Evolutionary conservation across 805 yeast species (phyloP).

Genomic region (Lipomyces oligophaga): DNA sequence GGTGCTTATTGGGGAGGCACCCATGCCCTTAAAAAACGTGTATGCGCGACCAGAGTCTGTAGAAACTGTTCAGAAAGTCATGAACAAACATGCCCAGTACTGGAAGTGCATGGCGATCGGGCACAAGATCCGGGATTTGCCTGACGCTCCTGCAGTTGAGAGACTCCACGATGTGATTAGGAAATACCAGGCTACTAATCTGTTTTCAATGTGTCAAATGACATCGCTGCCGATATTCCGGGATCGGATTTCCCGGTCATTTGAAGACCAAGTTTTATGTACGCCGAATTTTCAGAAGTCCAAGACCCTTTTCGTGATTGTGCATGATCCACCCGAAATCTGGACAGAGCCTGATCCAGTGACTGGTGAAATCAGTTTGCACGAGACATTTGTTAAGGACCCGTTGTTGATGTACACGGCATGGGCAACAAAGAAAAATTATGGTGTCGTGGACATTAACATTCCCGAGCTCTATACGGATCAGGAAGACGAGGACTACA

Average conservation of each 20-base stretch:
- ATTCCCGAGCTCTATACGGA: conserved; percentile 58
- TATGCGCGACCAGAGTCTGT: conserved; percentile 75
- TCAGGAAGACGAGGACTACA: conserved; percentile 44
- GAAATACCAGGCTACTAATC: conserved; percentile 55
- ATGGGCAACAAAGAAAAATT: conserved; percentile 58
- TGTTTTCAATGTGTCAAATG: conserved; percentile 54
- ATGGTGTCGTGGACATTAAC: conserved; percentile 80
- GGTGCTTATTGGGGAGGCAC: conserved; percentile 91
- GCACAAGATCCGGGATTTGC: conserved; percentile 33
- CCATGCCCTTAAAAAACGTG: conserved; percentile 61
- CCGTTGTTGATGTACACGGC: conserved; percentile 66
- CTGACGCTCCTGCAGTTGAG: conserved; percentile 25
- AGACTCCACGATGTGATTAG: conserved; percentile 70
- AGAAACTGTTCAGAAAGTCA: conserved; percentile 75
- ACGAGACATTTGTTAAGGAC: conserved; percentile 70
- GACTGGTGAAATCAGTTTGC: conserved; percentile 71
- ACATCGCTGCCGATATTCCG: conserved; percentile 62
- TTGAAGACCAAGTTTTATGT: conserved; percentile 65
- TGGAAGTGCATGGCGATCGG: conserved; percentile 86
- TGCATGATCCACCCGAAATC: conserved; percentile 89
- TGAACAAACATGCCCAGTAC: conserved; percentile 72
- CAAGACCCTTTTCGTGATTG: conserved; percentile 61
- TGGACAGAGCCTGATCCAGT: conserved; percentile 84
- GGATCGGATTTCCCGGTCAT: conserved; percentile 45
- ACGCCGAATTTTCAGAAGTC: conserved; percentile 58